A percentile compares a stretch with the other conserved stretches of the same genome.
phyloP scores from a whole-genome alignment of 208 protist genomes.

The Trypanosoma lewisi region DNA sequence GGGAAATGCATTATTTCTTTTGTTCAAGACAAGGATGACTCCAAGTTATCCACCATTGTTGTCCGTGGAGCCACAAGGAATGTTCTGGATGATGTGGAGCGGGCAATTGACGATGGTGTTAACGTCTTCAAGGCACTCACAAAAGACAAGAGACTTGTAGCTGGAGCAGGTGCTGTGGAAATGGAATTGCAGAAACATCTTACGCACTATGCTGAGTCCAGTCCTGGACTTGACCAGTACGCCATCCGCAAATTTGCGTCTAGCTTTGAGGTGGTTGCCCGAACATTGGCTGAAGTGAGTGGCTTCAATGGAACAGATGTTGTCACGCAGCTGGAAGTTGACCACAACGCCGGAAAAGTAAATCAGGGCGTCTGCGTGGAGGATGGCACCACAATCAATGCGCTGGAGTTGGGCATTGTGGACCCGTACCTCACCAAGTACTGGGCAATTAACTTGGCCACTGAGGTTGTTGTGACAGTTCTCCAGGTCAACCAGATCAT shows the following conservation, averaged over 20 bases:
- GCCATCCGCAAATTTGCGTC: conserved; percentile 97
- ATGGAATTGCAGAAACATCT: conserved; percentile 93
- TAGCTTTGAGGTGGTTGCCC: conserved; percentile 97
- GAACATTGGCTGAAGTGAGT: conserved; percentile 97
- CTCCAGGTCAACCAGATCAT: conserved; percentile 97
- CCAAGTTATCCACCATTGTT: conserved; percentile 97
- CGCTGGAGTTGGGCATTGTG: conserved; percentile 86
- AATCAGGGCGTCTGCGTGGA: conserved; percentile 95
- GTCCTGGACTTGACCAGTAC: conserved; percentile 98
- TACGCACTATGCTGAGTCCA: conserved; percentile 83
- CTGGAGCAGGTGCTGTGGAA: conserved; percentile 98
- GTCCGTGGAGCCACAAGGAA: conserved; percentile 98
- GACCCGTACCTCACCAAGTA: conserved; percentile 94
- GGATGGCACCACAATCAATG: conserved; percentile 77
- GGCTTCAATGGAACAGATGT: conserved; percentile 96
- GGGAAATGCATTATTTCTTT: conserved; percentile 95
- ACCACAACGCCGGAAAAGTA: conserved; percentile 92
- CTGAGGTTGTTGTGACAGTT: conserved; percentile 96
- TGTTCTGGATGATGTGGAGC: conserved; percentile 97
- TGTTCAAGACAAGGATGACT: conserved; percentile 90
- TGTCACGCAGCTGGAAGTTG: conserved; percentile 95
- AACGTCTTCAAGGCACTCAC: conserved; percentile 97
- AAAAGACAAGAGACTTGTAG: conserved; percentile 93
- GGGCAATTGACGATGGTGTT: conserved; percentile 97
- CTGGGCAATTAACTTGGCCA: conserved; percentile 94